Base-by-base conservation (phyloP, 208 protist genomes). In the Angomonas ambiguus region DNA sequence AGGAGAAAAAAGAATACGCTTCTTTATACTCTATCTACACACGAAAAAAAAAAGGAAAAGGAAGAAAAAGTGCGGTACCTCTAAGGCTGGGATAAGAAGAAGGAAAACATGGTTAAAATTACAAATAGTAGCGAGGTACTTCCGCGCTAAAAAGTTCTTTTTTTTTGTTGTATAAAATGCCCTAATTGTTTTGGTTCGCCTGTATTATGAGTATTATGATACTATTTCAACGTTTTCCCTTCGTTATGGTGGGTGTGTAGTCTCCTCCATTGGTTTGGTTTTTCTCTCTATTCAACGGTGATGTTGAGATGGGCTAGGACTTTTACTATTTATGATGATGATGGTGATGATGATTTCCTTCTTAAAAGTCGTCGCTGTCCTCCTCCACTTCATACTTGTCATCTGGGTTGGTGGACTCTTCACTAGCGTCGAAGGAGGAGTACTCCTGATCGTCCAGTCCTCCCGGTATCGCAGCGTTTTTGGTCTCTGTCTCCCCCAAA, bases 281-380 rank as follows among this genome's bases (percentile, higher is more conserved):
- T n/a, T n/a, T n/a, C n/a, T n/a, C n/a, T n/a, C n/a, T n/a, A n/a
- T n/a, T n/a, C n/a, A n/a, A n/a, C n/a, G n/a, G n/a, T n/a, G n/a
- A n/a, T n/a, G n/a, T n/a, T n/a, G n/a, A n/a, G n/a, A n/a, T n/a
- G n/a, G n/a, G n/a, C n/a, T n/a, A n/a, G n/a, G n/a, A n/a, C n/a
- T n/a, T n/a, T n/a, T n/a, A n/a, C n/a, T n/a, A n/a, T n/a, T n/a
- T n/a, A n/a, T n/a, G n/a, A n/a, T n/a, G n/a, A n/a, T n/a, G n/a
- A n/a, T n/a, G n/a, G n/a, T n/a, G n/a, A n/a, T n/a, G n/a, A n/a
- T n/a, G n/a, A n/a, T n/a, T n/a, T n/a, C 6, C 56, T 62, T 62
- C 38, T 53, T 88, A 94, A 79, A 94, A 94, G 41, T 94, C 88
- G 65, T 94, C 88, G 61, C 87, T 80, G 65, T 94, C 88, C 67